These are phyloP conservation scores for Cladophialophora exuberans DNA, from an alignment of 2,329 filamentous ascomycete species.

Conservation along the genomic window DNA sequence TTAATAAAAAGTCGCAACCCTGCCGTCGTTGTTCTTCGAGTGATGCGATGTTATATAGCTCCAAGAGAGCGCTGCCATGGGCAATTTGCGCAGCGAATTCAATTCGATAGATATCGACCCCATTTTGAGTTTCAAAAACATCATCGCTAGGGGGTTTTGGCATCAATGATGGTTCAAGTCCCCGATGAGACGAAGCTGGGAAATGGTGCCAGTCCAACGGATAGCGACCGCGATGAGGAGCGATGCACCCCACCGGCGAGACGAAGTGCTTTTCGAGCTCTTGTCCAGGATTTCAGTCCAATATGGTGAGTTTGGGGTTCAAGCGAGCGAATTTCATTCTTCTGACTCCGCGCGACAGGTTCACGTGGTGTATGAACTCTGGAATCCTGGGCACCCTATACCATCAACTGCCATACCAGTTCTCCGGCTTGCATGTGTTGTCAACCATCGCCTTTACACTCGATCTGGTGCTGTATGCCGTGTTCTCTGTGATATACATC, in stretches of 20 bases:
- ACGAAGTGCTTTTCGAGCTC: neutral
- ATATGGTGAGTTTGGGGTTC: neutral
- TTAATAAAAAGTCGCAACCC: too few relatives aligned
- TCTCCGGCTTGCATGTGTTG: slow-evolving; percentile 41
- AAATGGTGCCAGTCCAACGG: too few relatives aligned
- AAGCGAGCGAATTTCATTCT: neutral
- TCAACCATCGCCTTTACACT: slow-evolving; percentile 45
- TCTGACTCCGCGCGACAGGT: slow-evolving; percentile 17
- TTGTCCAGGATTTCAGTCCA: slow-evolving; percentile 1
- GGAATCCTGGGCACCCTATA: slow-evolving; percentile 28
- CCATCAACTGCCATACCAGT: slow-evolving; percentile 42
- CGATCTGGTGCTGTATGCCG: slow-evolving; percentile 40
- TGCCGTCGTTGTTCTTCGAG: neutral
- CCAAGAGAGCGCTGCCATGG: too few relatives aligned
- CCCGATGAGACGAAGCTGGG: too few relatives aligned
- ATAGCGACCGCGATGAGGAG: neutral
- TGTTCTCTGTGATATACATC: slow-evolving; percentile 38
- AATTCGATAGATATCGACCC: too few relatives aligned
- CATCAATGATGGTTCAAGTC: too few relatives aligned
- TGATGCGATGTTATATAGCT: too few relatives aligned
- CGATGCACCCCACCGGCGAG: neutral
- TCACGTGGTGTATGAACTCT: slow-evolving; percentile 32
- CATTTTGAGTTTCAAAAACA: too few relatives aligned
- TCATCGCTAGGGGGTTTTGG: too few relatives aligned
- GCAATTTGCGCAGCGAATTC: too few relatives aligned